Evolutionary conservation across 1,284 basidiomycete genomes (phyloP), one percentile per base, ranked within the genome.

Genomic region (Bjerkandera adusta): DNA sequence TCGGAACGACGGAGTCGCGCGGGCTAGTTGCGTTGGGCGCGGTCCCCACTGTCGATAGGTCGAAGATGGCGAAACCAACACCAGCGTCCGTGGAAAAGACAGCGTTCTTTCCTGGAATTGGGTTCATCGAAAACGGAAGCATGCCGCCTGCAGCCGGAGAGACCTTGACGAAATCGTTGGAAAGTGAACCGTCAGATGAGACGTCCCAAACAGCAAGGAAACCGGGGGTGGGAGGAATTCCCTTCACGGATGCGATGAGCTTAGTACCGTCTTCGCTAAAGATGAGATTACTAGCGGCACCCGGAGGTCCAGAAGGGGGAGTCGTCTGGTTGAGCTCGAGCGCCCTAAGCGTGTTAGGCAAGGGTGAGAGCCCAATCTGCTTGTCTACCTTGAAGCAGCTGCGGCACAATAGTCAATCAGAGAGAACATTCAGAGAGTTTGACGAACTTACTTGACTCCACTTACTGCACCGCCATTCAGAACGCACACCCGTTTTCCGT

Each of bases 171-270:
- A 61, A 62, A 34, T 61, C 44, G 24, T 47, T 24, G 10, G 66
- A 66, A 24, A 68, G 61, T n/a, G 61, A 49, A 39, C 65, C 64
- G 42, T 62, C 52, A 4, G 55, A 18, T 18, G 62, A 60, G 26
- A 76, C 60, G 48, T 72, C 68, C 72, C 72, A 78, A 6, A 68
- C 59, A 4, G 73, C 72, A 48, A 78, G 57, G 63, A 70, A 76
- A 4, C 75, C 75, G 8, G 71, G 71, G 4, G 61, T 62, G 5
- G 55, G 52, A 3, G 70, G 68, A 18, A 61, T 52, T 21, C 75
- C 76, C 55, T 77, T 77, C 53, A 75, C 68, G 13, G 73, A 70
- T 5, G 64, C 75, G 38, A 75, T 57, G 29, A 77, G 64, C 51
- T 71, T 63, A 22, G 51, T 67, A 33, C 61, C 65, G 53, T 75